A percentile compares a stretch with the other conserved stretches of the same genome.
These are phyloP conservation scores for Leccinum subtestaceum DNA, from an alignment of 768 basidiomycete genomes.

Conservation along the genomic window DNA sequence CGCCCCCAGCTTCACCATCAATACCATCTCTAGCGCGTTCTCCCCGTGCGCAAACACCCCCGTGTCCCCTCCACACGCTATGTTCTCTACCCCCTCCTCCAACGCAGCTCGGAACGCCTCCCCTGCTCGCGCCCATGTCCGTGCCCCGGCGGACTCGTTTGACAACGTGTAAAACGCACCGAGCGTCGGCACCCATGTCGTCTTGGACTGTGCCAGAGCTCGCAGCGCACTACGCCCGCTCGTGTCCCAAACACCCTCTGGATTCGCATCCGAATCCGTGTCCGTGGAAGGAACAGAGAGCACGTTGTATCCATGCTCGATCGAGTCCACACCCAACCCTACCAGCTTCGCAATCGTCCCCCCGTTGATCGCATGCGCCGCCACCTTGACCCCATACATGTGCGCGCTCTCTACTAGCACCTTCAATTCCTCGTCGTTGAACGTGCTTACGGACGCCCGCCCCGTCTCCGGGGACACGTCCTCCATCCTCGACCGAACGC, in stretches of 20 bases:
- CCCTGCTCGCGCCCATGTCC: conserved; percentile 38
- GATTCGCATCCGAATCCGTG: neutral
- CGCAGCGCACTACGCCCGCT: conserved; percentile 1
- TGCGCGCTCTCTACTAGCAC: conserved; percentile 54
- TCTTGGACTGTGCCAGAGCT: conserved; percentile 27
- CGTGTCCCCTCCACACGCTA: conserved; percentile 66
- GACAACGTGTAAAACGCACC: conserved; percentile 42
- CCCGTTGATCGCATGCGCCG: conserved; percentile 47
- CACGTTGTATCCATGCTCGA: conserved; percentile 53
- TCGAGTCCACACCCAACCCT: conserved; percentile 40
- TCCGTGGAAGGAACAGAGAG: neutral
- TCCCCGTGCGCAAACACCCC: conserved; percentile 60
- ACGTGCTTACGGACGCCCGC: conserved; percentile 39
- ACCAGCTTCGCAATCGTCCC: conserved; percentile 34
- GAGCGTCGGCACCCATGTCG: conserved; percentile 60
- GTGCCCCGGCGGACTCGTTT: conserved; percentile 10
- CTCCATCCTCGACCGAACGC: conserved; percentile 44
- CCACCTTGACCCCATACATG: conserved; percentile 51
- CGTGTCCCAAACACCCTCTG: conserved; percentile 9
- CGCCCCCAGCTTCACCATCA: conserved; percentile 59
- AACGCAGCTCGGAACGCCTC: conserved; percentile 47
- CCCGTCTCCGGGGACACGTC: conserved; percentile 39
- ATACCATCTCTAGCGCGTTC: conserved; percentile 57
- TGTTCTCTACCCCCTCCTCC: conserved; percentile 39
- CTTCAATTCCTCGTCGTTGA: conserved; percentile 43